Evolutionary conservation across 495 filamentous ascomycete genomes (phyloP).

Genomic region (Podospora pseudocomata): DNA sequence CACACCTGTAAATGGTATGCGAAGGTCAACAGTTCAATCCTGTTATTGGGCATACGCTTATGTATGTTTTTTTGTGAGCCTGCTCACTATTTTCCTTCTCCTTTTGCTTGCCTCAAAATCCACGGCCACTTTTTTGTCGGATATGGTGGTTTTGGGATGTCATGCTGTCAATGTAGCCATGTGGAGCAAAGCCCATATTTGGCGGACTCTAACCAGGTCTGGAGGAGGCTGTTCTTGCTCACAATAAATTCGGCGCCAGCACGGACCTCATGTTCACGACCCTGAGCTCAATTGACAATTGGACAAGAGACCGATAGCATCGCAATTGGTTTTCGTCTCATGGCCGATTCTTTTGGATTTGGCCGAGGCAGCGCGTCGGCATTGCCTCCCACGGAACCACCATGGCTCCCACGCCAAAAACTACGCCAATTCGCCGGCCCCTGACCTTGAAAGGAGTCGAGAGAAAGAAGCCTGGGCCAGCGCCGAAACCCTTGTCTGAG

Average conservation of each 20-base stretch:
- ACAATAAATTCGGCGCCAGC: not conserved
- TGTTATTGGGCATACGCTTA: slow-evolving; percentile 30
- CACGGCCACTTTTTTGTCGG: no score
- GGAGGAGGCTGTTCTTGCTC: not conserved
- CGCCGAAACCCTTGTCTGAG: slow-evolving; percentile 25
- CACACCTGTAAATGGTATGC: slow-evolving; percentile 24
- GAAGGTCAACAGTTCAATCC: slow-evolving; percentile 38
- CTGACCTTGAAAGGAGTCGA: slow-evolving; percentile 17
- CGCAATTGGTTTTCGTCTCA: slow-evolving; percentile 3
- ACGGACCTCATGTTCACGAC: slow-evolving; percentile 9
- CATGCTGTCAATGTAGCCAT: not conserved
- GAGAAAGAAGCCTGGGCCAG: slow-evolving; percentile 20
- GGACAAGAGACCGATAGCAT: not conserved
- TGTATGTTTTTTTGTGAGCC: not conserved
- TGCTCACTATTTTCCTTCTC: no score
- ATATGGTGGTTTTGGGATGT: no score
- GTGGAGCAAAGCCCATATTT: not conserved
- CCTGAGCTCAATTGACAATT: not conserved
- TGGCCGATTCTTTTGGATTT: not conserved
- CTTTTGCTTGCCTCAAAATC: no score
- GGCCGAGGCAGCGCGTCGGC: not conserved
- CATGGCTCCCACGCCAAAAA: slow-evolving; percentile 6
- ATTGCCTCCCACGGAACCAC: not conserved
- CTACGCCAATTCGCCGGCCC: slow-evolving; percentile 7
- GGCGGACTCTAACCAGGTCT: not conserved